Base-by-base conservation (phyloP, 129 eudicot genomes). In the Pittosporum tobira region DNA sequence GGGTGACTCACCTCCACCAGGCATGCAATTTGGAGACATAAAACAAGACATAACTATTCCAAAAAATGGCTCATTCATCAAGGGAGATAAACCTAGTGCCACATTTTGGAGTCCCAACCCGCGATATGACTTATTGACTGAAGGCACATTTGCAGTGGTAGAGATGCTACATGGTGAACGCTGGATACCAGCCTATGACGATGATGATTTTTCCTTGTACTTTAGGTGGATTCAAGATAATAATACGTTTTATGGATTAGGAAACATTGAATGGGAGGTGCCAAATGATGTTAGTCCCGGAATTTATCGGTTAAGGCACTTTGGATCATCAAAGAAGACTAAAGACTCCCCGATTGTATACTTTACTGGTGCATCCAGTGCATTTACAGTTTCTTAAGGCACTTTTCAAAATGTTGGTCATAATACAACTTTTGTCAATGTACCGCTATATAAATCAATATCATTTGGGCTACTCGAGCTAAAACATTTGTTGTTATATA, bases 41-140 rank as follows among this genome's bases (percentile, higher is more conserved):
- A 74, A 80, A 68, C 66, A 37, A 0, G 94, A 79, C 26, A 60
- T 79, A 22, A 38, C 5, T 0, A 14, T 20, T 12, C 63, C 47
- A 5, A 36, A 36, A 38, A 40, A 49, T 1, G 63, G 48, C 9
- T 58, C 49, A 14, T 40, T 58, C 22, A 44, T 3, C n/a, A 77
- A 52, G 34, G 81, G 81, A 16, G 81, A 73, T 53, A 79, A 21
- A 46, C 69, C 81, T 2, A 76, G 53, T 14, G 84, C 77, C 16
- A 69, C 49, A 45, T 83, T 83, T 68, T 83, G 83, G 86, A 76
- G 81, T 64, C 79, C 87, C 1, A 76, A 70, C 64, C 87, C 87
- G n/a, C 73, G 93, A 64, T 76, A 73, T 26, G 94, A 79, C 47
- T 49, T 79, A 53, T 51, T 84, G 64, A 73, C 84, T 2, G 81